Evolutionary conservation across 208 protist genomes (phyloP), one percentile per base, ranked within the genome.

Genomic region (Wallacemonas rigidus): DNA sequence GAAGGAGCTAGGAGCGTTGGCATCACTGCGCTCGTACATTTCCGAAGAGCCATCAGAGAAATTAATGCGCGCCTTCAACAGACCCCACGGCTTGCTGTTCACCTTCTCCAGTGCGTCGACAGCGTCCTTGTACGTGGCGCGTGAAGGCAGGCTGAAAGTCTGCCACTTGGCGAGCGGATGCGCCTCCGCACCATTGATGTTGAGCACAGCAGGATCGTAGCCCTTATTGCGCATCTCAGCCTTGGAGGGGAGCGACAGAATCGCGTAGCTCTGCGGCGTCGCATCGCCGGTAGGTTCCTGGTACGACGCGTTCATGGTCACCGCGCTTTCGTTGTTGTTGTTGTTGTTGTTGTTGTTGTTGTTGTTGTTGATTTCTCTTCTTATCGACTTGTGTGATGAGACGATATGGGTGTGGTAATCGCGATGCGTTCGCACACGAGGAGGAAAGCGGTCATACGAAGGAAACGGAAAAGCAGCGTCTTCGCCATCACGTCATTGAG

Each of bases 141-240:
- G 78, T 7, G 55, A 65, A 3, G 81, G 84, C 5, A 96, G 76
- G 38, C 74, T 81, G 68, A 82, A 81, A 48, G 80, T 94, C 53
- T 70, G 71, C 89, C 91, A 96, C 55, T 69, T 85, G 45, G 91
- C 80, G 44, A 93, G 84, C 54, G 91, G 87, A 74, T 95, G 91
- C 9, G 76, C 77, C 60, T 91, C 83, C 40, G 76, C 70, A 50
- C 79, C 81, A 64, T 77, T 75, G 74, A 85, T 86, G 63, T 82
- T 83, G 74, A 77, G 67, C 4, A 86, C 75, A 15, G 84, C 74
- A 43, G 88, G 79, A 71, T 88, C 77, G 78, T 87, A 93, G 53
- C 88, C 91, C 69, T 91, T 92, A 50, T 87, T 84, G 41, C 82
- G 82, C 71, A 96, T 83, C 53, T 83, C 82, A 17, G 76, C 74